These are phyloP conservation scores for Trametes elegans DNA, from an alignment of 768 basidiomycete genomes.

Conservation along the genomic window DNA sequence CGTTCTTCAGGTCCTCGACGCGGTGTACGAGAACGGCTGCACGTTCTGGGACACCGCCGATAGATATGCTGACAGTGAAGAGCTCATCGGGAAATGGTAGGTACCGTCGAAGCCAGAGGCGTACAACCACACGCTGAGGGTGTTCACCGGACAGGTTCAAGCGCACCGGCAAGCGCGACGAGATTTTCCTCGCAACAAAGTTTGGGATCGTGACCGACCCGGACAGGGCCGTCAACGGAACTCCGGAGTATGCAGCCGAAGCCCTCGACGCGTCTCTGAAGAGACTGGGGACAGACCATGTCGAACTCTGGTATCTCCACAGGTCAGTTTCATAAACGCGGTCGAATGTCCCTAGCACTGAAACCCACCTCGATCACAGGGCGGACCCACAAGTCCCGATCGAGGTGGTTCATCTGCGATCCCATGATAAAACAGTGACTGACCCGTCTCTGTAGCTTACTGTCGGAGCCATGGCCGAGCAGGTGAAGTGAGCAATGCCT, in stretches of 20 bases:
- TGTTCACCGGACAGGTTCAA: conserved; percentile 43
- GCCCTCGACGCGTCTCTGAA: conserved; percentile 27
- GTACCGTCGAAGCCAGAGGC: background rate
- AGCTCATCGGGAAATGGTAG: conserved; percentile 45
- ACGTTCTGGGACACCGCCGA: conserved; percentile 49
- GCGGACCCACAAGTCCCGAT: conserved; percentile 1
- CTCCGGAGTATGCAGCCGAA: conserved; percentile 27
- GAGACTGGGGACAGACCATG: conserved; percentile 29
- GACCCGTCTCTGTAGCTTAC: conserved; percentile 20
- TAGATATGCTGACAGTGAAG: conserved; percentile 42
- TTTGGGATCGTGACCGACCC: conserved; percentile 28
- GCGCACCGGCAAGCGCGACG: conserved; percentile 48
- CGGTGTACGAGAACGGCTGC: conserved; percentile 38
- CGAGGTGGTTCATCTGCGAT: background rate
- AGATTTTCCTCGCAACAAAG: conserved; percentile 46
- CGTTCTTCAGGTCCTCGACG: conserved; percentile 40
- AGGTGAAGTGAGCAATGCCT: conserved; percentile 34
- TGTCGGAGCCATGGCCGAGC: conserved; percentile 27
- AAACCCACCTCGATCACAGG: background rate
- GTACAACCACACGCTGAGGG: background rate
- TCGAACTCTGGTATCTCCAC: conserved; percentile 36
- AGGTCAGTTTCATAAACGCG: conserved; percentile 17
- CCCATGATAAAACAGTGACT: background rate
- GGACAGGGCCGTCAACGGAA: conserved; percentile 22
- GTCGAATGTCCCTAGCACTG: background rate